These are phyloP conservation scores for Stachybotrys chartarum DNA, from an alignment of 2,329 filamentous ascomycete genomes.

Conservation along the genomic window DNA sequence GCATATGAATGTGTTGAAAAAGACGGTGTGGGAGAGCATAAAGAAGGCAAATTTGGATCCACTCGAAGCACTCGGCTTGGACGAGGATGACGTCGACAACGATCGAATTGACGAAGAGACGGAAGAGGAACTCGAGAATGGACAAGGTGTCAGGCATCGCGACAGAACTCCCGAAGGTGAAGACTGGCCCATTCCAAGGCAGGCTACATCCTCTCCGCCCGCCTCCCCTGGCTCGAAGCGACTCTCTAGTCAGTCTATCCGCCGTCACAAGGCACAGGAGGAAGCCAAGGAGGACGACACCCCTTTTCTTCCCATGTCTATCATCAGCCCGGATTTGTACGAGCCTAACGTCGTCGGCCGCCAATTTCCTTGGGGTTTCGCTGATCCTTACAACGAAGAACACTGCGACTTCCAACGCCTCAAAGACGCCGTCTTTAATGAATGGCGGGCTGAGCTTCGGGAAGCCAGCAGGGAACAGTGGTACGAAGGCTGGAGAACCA, in stretches of 20 bases:
- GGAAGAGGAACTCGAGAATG: slow-evolving; percentile 19
- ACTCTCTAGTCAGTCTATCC: slow-evolving; percentile 37
- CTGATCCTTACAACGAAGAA: slow-evolving; percentile 81
- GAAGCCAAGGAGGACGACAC: slow-evolving; percentile 42
- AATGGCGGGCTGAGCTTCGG: slow-evolving; percentile 87
- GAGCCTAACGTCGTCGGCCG: slow-evolving; percentile 74
- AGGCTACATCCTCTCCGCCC: slow-evolving; percentile 20
- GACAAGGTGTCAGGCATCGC: slow-evolving; percentile 8
- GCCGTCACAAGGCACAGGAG: slow-evolving; percentile 38
- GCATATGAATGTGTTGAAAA: slow-evolving; percentile 90
- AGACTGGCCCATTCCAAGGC: slow-evolving; percentile 29
- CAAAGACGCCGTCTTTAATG: slow-evolving; percentile 85
- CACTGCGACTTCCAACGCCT: slow-evolving; percentile 93
- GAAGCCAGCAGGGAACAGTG: slow-evolving; percentile 86
- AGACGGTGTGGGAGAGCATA: slow-evolving; percentile 80
- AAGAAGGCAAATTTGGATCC: slow-evolving; percentile 84
- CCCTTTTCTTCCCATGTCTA: slow-evolving; percentile 79
- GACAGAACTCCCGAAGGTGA: slow-evolving; percentile 17
- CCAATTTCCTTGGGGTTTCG: slow-evolving; percentile 94
- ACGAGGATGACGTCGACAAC: slow-evolving; percentile 58
- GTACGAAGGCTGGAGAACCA: slow-evolving; percentile 93
- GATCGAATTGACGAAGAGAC: slow-evolving; percentile 41
- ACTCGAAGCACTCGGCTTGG: slow-evolving; percentile 75
- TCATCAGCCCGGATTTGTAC: slow-evolving; percentile 90
- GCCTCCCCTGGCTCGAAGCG: slow-evolving; percentile 34